These are phyloP conservation scores for Setomelanomma holmii DNA, from an alignment of 2,329 filamentous ascomycete genomes.

Conservation along the genomic window DNA sequence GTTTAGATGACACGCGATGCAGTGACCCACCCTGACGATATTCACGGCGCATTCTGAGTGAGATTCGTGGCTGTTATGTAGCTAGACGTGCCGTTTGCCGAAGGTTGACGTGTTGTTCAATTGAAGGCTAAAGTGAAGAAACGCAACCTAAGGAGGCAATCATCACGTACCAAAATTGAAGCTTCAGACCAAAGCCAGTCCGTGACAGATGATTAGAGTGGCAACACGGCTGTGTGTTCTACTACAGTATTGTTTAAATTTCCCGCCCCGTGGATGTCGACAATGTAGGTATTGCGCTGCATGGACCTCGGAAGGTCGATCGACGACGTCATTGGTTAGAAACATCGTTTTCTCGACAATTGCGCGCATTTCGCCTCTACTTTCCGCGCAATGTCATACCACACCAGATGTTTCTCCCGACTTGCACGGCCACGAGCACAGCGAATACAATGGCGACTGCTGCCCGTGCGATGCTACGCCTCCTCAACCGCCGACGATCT, in stretches of 20 bases:
- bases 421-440: constrained; percentile 11
- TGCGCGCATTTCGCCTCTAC: background rate
- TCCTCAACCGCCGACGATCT: constrained; percentile 14
- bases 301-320: background rate
- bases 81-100: constrained; percentile 3
- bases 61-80: background rate
- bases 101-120: background rate
- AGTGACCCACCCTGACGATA: constrained; percentile 10
- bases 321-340: constrained; percentile 9
- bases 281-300: background rate
- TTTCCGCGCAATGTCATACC: constrained; percentile 25
- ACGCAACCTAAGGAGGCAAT: constrained; percentile 15
- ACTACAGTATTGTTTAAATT: too few species aligned
- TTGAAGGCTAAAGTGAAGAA: constrained; percentile 20
- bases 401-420: constrained; percentile 21
- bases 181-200: too few species aligned
- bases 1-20: constrained; percentile 4
- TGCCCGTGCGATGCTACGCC: constrained; percentile 20
- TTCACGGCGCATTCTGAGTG: constrained; percentile 21
- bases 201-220: too few species aligned
- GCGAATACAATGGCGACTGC: constrained; percentile 23
- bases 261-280: too few species aligned
- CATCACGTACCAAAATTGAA: too few species aligned
- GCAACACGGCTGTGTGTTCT: too few species aligned
- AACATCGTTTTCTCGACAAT: constrained; percentile 1